Evolutionary conservation across 192 early-diverging fungal species (phyloP).

Genomic region (Jimgerdemannia flammicorona): DNA sequence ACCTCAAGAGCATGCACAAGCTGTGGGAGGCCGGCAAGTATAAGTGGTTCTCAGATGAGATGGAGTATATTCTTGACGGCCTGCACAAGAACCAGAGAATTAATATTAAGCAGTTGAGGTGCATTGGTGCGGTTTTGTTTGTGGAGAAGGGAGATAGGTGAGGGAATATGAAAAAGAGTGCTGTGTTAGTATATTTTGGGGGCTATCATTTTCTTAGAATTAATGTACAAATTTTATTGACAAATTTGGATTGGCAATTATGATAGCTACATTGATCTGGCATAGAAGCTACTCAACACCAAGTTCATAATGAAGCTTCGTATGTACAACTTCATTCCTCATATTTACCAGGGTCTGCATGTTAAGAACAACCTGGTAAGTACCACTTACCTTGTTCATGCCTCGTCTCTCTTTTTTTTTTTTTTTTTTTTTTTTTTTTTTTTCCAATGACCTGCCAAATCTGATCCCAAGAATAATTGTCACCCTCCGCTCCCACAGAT

Average conservation of each 20-base stretch:
- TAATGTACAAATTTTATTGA: too few species aligned
- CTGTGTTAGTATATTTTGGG: background rate
- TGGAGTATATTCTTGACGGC: slow-evolving; percentile 56
- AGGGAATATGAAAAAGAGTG: background rate
- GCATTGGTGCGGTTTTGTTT: background rate
- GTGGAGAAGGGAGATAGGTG: too few species aligned
- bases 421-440: too few species aligned
- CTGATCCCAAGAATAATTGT: too few species aligned
- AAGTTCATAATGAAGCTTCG: slow-evolving; percentile 35
- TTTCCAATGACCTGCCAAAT: too few species aligned
- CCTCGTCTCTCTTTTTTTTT: too few species aligned
- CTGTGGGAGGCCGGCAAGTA: slow-evolving; percentile 50
- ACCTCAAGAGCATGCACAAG: slow-evolving; percentile 50
- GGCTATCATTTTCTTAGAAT: background rate
- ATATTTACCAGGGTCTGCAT: slow-evolving; percentile 25
- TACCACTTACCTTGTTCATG: background rate
- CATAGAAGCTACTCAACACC: slow-evolving; percentile 38
- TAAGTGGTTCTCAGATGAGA: slow-evolving; percentile 56
- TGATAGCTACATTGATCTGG: slow-evolving; percentile 46
- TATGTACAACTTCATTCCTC: slow-evolving; percentile 36
- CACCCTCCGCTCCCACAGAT: too few species aligned
- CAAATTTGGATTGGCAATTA: background rate
- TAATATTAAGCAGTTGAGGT: slow-evolving; percentile 47
- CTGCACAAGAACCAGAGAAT: slow-evolving; percentile 35
- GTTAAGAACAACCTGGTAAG: slow-evolving; percentile 36